Evolutionary conservation across 1,284 basidiomycete genomes (phyloP).

Genomic region (Phellopilus nigrolimitatus): DNA sequence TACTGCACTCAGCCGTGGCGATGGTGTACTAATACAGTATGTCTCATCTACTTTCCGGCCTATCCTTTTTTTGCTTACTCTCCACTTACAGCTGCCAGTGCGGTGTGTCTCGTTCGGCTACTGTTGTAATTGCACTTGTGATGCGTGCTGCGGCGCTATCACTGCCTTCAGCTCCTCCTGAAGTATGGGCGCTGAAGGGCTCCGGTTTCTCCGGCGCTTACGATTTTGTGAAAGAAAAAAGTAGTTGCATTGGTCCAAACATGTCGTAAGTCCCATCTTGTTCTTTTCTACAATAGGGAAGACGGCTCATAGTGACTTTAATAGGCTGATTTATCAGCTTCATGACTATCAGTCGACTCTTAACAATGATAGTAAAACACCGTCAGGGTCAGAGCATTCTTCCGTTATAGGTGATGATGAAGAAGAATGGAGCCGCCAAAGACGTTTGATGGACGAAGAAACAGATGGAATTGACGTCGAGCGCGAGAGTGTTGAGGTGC

Average conservation of each 20-base stretch:
- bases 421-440: conserved; percentile 78
- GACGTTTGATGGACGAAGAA: conserved; percentile 59
- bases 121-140: conserved; percentile 88
- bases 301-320: conserved; percentile 19
- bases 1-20: conserved; percentile 63
- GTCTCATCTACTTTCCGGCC: conserved; percentile 32
- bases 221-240: conserved; percentile 85
- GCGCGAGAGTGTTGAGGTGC: conserved; percentile 51
- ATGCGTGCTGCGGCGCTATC: conserved; percentile 87
- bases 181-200: conserved; percentile 70
- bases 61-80: conserved; percentile 13
- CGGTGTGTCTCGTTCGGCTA: conserved; percentile 92
- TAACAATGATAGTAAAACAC: conserved; percentile 45
- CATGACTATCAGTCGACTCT: conserved; percentile 89
- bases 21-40: conserved; percentile 85
- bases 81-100: conserved; percentile 76
- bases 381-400: conserved; percentile 46
- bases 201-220: conserved; percentile 89
- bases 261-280: conserved; percentile 71
- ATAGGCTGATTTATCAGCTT: conserved; percentile 92
- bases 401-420: conserved; percentile 60
- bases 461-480: conserved; percentile 43
- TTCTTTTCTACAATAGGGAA: conserved; percentile 15
- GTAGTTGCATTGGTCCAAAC: conserved; percentile 88
- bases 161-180: conserved; percentile 59